Base-by-base conservation (phyloP, 371 early-diverging fungal genomes). In the Scutellospora calospora region DNA sequence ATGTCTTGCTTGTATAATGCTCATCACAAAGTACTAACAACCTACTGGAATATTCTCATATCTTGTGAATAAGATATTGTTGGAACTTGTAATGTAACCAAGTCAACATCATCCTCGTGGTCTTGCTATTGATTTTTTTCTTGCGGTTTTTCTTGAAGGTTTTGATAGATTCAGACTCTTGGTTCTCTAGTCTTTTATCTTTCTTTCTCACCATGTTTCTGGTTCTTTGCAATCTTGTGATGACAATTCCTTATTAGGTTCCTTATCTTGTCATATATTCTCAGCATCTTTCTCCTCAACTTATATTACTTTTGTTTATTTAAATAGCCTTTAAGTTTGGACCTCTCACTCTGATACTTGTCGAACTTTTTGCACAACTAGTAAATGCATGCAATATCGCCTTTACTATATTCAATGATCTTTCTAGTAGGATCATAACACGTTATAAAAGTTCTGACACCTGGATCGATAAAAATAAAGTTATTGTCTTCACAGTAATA, bases 231-330 rank as follows among this genome's bases (percentile, higher is more conserved):
- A 69, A 69, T 12, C 33, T 69, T 69, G 3, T 35, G 16, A 6
- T 72, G 25, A 59, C 76, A 76, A 41, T 76, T 38, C 57, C 59
- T 25, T 59, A 76, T n/a, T 31, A 41, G 22, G 35, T n/a, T 38
- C 3, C 38, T n/a, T 27, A 75, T 75, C 35, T 41, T 75, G 22
- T 75, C 57, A 16, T 75, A 35, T 35, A 76, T 59, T 29, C 45
- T 18, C 29, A 60, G 16, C 38, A 60, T 76, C 4, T 20, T 31
- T 35, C 16, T 16, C 18, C 8, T 54, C 20, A 54, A 20, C 1
- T 8, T 54, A n/a, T 54, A 54, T 54, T 16, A 5, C 18, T 65
- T 63, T 22, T 9, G 2, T 9, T 57, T 57, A 25, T 57, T 22
- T 20, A n/a, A n/a, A n/a, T n/a, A n/a, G n/a, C n/a, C n/a, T n/a